Percentiles rank a stretch among this genome's conserved stretches.
Conservation (phyloP, 805 yeast species). For the Starmerella scarabaei region DNA sequence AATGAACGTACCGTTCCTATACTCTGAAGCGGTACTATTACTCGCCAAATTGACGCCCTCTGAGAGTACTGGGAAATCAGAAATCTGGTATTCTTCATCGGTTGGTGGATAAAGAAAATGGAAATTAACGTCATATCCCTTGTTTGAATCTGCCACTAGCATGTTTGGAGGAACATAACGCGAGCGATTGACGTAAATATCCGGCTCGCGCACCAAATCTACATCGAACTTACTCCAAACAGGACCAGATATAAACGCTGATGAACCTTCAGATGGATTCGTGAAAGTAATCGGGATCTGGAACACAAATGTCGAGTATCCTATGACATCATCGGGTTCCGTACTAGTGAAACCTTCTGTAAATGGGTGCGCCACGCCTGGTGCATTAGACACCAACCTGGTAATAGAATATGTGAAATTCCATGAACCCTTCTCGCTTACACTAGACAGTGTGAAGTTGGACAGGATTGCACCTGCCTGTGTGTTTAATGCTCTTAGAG, state of each 20-base stretch:
- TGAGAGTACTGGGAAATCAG: neutral
- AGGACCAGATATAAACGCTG: neutral
- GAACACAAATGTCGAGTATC: slow-evolving; percentile 5
- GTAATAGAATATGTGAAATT: neutral
- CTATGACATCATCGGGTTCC: neutral
- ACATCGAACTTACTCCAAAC: neutral
- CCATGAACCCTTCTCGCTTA: neutral
- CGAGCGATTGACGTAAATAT: neutral
- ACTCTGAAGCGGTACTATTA: neutral
- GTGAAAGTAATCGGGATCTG: neutral
- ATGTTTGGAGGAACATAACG: neutral
- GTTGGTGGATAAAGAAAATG: neutral
- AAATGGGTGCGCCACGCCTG: neutral
- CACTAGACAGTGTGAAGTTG: neutral
- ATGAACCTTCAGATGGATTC: neutral
- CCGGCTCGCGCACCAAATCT: neutral
- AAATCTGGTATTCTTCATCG: neutral
- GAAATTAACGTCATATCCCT: neutral
- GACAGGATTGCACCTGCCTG: slow-evolving; percentile 6
- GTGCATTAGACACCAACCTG: neutral
- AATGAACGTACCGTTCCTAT: neutral
- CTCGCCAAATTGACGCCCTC: neutral
- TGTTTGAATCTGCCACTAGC: neutral
- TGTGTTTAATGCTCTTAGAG: neutral
- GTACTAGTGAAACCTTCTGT: neutral